Conservation (phyloP, 1,139 yeast genomes). For the Candida dubliniensis region DNA sequence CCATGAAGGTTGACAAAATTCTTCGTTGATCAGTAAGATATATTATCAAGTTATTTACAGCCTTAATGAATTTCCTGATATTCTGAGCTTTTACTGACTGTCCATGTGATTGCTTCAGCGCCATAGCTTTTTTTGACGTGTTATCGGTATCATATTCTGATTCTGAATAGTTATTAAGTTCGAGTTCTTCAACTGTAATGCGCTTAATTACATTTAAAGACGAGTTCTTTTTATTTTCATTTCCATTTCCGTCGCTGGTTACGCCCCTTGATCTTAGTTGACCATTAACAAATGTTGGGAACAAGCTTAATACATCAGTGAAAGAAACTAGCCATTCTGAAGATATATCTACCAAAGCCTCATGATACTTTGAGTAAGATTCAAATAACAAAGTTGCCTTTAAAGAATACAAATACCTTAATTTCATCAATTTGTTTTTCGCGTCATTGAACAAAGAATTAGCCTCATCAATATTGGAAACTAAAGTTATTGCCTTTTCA, state of each 20-base stretch:
- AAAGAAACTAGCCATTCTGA: constrained; percentile 45
- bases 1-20: constrained; percentile 40
- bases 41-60: constrained; percentile 55
- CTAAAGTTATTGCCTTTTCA: constrained; percentile 36
- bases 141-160: constrained; percentile 26
- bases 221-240: background rate
- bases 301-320: constrained; percentile 34
- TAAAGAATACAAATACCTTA: constrained; percentile 34
- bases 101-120: constrained; percentile 12
- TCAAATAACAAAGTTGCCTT: constrained; percentile 38
- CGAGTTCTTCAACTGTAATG: constrained; percentile 28
- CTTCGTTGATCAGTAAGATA: constrained; percentile 58
- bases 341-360: constrained; percentile 41
- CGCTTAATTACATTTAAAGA: constrained; percentile 31
- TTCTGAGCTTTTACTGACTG: constrained; percentile 17
- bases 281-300: constrained; percentile 43
- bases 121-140: constrained; percentile 19
- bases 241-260: constrained; percentile 1
- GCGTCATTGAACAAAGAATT: constrained; percentile 11
- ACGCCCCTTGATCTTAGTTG: constrained; percentile 13
- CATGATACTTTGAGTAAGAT: constrained; percentile 37
- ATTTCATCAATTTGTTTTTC: constrained; percentile 31
- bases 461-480: constrained; percentile 25
- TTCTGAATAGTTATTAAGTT: constrained; percentile 10
- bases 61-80: constrained; percentile 34